Evolutionary conservation across 352 stramenopile species (phyloP), one percentile per base, ranked within the genome.

Genomic region (Pythium insidiosum): DNA sequence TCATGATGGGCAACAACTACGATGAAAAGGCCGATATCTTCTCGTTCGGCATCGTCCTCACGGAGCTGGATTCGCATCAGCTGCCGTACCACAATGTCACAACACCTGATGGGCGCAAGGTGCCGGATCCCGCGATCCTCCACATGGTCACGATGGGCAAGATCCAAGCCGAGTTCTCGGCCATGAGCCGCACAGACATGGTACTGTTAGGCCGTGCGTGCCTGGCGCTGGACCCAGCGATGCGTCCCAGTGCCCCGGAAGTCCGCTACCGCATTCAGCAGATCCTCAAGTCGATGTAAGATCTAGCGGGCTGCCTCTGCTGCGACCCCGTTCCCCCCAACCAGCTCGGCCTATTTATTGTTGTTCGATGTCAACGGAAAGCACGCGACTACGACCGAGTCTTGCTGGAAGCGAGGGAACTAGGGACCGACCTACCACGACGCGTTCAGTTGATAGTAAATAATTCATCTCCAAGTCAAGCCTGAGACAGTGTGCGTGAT

Each of bases 141-240:
- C 59, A 68, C 20, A 56, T 61, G 43, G 61, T 66, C 22, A 51
- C 53, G 6, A 53, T 67, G 34, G 61, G 61, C 42, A 55, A 56
- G 24, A 23, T 70, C 4, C 46, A 55, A 26, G 57, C 53, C 28
- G 38, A 52, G 50, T 70, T 70, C 33, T 54, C 30, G 10, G 39
- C 33, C 5, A 42, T 50, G 39, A 59, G 46, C 19, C 46, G 37
- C 0, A 41, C 43, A 1, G 57, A 65, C 12, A 57, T 71, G 21
- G 50, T 59, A 15, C 41, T 46, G 12, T 38, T 71, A 7, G 61
- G 57, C 6, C 50, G 46, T 4, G n/a, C 35, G 25, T 71, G 61
- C 35, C 37, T 71, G 7, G 34, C 42, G 2, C 28, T 71, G 19
- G 53, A 71, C 41, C 61, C 57, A 6, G 33, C 28, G 11, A 26